These are phyloP conservation scores for Lipomyces lipofer DNA, from an alignment of 805 yeast genomes.

Conservation along the genomic window DNA sequence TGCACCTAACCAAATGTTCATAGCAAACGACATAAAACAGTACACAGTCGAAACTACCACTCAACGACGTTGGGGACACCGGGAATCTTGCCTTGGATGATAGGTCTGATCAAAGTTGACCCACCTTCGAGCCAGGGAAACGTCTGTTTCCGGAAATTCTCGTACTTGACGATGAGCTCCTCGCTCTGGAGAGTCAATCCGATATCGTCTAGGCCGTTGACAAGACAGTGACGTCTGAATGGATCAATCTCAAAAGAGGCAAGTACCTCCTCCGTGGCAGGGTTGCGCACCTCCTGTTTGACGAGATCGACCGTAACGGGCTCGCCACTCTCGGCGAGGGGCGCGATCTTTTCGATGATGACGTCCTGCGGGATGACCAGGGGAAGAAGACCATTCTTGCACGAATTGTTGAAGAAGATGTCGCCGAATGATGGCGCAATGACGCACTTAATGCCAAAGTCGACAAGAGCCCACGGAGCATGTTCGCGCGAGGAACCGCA, in stretches of 20 bases:
- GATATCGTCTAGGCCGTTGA: conserved; percentile 95
- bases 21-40: too few relatives aligned
- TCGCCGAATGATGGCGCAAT: conserved; percentile 99
- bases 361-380: conserved; percentile 82
- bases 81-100: conserved; percentile 27
- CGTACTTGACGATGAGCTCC: conserved; percentile 69
- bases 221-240: conserved; percentile 91
- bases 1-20: not conserved
- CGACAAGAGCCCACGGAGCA: conserved; percentile 99
- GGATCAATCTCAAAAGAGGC: conserved; percentile 83
- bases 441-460: conserved; percentile 92
- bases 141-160: conserved; percentile 69
- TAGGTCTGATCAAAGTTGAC: conserved; percentile 21
- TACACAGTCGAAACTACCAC: too few relatives aligned
- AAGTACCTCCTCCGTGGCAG: conserved; percentile 65
- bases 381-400: conserved; percentile 93
- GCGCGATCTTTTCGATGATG: conserved; percentile 70
- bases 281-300: conserved; percentile 71
- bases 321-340: conserved; percentile 74
- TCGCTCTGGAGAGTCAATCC: conserved; percentile 93
- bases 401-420: conserved; percentile 95
- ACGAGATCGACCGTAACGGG: conserved; percentile 80
- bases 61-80: conserved; percentile 31
- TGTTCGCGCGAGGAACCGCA: conserved; percentile 99
- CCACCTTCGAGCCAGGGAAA: conserved; percentile 69